These are phyloP conservation scores for Arthrobotrys sinensis DNA, from an alignment of 2,329 filamentous ascomycete genomes.

Conservation along the genomic window DNA sequence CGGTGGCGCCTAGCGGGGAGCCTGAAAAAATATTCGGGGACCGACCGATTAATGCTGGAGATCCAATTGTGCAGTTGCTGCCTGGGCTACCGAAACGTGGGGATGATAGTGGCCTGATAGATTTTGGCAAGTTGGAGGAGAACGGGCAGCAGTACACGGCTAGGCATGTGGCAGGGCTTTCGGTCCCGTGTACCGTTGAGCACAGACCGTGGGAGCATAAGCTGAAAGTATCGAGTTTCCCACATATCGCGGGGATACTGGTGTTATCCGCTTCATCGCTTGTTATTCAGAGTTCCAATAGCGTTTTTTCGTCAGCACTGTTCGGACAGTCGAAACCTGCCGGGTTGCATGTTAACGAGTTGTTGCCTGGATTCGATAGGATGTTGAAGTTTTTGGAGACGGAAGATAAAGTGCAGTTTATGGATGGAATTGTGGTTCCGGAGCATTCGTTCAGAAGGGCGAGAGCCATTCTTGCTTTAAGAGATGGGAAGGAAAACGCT, in stretches of 20 bases:
- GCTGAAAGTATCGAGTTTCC: conserved; percentile 91
- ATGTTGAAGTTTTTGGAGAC: conserved; percentile 85
- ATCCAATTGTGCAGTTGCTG: conserved; percentile 83
- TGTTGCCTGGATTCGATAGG: conserved; percentile 90
- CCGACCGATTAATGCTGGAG: conserved; percentile 69
- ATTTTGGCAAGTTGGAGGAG: conserved; percentile 81
- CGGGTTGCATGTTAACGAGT: conserved; percentile 81
- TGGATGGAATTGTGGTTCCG: conserved; percentile 95
- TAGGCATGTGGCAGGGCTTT: conserved; percentile 80
- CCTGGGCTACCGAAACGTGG: conserved; percentile 84
- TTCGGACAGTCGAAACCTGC: conserved; percentile 91
- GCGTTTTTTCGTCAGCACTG: conserved; percentile 90
- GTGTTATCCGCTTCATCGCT: conserved; percentile 86
- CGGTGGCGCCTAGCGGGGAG: conserved; percentile 43
- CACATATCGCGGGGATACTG: conserved; percentile 96
- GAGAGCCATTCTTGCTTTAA: conserved; percentile 84
- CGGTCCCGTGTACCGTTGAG: conserved; percentile 86
- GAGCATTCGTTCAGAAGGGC: conserved; percentile 96
- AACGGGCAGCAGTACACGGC: conserved; percentile 89
- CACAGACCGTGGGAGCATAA: conserved; percentile 79
- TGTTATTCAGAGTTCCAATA: conserved; percentile 90
- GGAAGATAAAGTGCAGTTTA: conserved; percentile 85
- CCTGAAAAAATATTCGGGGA: conserved; percentile 71
- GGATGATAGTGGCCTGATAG: conserved; percentile 77
- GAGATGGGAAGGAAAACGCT: conserved; percentile 83